phyloP scores from a whole-genome alignment of 371 early-diverging fungal species.

The Mucor lusitanicus region DNA sequence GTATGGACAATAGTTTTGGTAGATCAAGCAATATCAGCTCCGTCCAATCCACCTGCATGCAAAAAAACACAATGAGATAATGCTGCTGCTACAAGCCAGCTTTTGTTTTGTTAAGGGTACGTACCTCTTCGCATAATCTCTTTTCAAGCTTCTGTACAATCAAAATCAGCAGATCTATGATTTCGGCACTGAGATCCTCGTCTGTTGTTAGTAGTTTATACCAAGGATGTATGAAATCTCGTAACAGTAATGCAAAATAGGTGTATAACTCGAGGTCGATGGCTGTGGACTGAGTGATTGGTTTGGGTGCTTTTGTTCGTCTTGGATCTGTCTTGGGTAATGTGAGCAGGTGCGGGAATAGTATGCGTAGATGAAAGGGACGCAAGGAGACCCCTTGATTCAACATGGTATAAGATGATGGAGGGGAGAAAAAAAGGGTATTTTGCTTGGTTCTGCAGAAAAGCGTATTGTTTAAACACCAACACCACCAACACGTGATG shows the following conservation, averaged over 20 bases:
- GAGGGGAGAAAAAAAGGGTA: background rate
- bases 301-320: constrained; percentile 34
- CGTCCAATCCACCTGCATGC: constrained; percentile 57
- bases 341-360: constrained; percentile 45
- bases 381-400: constrained; percentile 18
- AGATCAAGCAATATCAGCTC: constrained; percentile 52
- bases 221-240: constrained; percentile 68
- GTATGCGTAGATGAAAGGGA: constrained; percentile 41
- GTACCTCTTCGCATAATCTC: constrained; percentile 44
- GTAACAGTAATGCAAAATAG: constrained; percentile 55
- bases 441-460: background rate
- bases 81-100: background rate
- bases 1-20: constrained; percentile 53
- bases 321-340: constrained; percentile 44
- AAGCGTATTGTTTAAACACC: background rate
- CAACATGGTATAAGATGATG: background rate
- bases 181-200: constrained; percentile 50
- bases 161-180: constrained; percentile 42
- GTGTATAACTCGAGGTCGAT: constrained; percentile 63
- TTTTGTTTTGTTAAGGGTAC: background rate
- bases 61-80: background rate
- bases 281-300: constrained; percentile 42
- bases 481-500: background rate
- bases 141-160: constrained; percentile 52
- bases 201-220: constrained; percentile 56